Evolutionary conservation across 371 early-diverging fungal species (phyloP), one percentile per base, ranked within the genome.

Genomic region (Mortierella sp.): DNA sequence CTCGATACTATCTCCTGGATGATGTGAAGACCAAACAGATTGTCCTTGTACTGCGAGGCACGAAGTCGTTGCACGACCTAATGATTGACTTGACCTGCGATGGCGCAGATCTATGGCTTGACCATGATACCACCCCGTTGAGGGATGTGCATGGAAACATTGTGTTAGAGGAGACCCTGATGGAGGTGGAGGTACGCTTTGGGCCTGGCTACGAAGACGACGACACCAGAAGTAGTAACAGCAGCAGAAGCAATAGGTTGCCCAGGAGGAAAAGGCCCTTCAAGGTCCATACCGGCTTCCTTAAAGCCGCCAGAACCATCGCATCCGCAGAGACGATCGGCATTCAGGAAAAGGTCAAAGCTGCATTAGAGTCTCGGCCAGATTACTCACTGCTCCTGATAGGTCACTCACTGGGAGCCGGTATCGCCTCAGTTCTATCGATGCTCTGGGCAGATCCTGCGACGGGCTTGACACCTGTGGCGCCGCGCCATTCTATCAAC

Each of bases 31-130:
- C 75, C 41, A 75, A 75, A 24, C 75, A 75, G 57, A 75, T 75
- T 52, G 75, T 75, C 4, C 30, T 75, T 39, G 75, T 75, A 12
- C 26, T 75, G 34, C 55, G 75, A 6, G 75, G 75, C 23, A 75
- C 75, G 7, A 75, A 68, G 32, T 75, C 75, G 3, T 34, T 75
- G 42, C 75, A 75, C 21, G 75, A 75, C n/a, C 37, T 68, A 21
- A 75, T 75, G 75, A 64, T 75, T 7, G 75, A 75, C 44, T 37
- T 75, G 57, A 75, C 75, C 0, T 75, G 75, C 57, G 75, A 75
- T 47, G 64, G 64, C 11, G 58, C 69, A 0, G 75, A 75, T 23
- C 57, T 75, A 2, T 68, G 68, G 69, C 44, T 75, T 4, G 75
- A 75, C 31, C 75, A 75, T 27, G 75, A 75, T 31, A 68, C 69